These are phyloP conservation scores for Amanita polypyramis DNA, from an alignment of 768 basidiomycete species.

Conservation along the genomic window DNA sequence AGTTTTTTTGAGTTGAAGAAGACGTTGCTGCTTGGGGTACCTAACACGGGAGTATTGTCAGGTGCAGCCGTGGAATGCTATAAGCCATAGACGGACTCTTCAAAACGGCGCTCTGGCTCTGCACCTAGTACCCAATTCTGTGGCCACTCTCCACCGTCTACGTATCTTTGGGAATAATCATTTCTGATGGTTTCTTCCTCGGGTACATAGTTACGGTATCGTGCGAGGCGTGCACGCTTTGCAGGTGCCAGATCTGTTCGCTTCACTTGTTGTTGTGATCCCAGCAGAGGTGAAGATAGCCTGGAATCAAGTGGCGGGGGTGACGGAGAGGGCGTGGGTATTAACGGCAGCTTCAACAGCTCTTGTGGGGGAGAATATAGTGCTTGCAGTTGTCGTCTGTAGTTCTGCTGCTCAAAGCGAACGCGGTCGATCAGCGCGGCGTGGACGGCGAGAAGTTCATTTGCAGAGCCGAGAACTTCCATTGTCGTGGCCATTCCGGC, in stretches of 20 bases:
- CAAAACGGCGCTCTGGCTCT: constrained; percentile 79
- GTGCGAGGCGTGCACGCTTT: constrained; percentile 59
- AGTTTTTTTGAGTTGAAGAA: constrained; percentile 74
- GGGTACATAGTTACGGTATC: constrained; percentile 76
- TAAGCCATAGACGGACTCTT: constrained; percentile 60
- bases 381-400: constrained; percentile 44
- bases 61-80: neutral
- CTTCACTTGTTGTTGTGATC: constrained; percentile 21
- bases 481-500: constrained; percentile 23
- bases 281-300: constrained; percentile 31
- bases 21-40: constrained; percentile 87
- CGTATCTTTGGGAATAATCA: constrained; percentile 87
- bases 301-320: constrained; percentile 38
- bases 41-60: constrained; percentile 26
- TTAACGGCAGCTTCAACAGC: constrained; percentile 44
- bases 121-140: constrained; percentile 91
- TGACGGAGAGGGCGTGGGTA: constrained; percentile 46
- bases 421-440: constrained; percentile 45
- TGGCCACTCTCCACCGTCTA: constrained; percentile 86
- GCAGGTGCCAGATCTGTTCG: constrained; percentile 43
- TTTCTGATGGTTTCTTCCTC: constrained; percentile 97
- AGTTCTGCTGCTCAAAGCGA: constrained; percentile 42
- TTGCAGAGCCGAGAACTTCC: constrained; percentile 49
- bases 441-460: constrained; percentile 55
- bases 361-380: constrained; percentile 46